Evolutionary conservation across 108 stramenopile species (phyloP), one percentile per base, ranked within the genome.

Genomic region (Skeletonema menzelii): DNA sequence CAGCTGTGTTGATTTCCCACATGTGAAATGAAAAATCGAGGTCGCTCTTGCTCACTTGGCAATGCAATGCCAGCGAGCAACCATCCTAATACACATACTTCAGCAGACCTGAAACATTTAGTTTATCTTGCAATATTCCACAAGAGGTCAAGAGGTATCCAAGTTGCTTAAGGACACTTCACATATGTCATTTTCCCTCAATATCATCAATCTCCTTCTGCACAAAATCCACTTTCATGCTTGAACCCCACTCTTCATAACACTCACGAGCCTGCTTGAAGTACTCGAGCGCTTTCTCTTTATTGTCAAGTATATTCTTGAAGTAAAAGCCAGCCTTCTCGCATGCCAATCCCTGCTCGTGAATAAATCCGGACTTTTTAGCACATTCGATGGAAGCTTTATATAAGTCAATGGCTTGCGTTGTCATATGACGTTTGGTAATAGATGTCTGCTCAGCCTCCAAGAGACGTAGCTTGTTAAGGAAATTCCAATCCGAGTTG

Each of bases 401-500:
- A 24, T 60, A 60, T 7, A 19, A 17, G 1, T 19, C 30, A 6
- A 34, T 60, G 8, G 59, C 59, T 17, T 8, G n/a, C 10, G n/a
- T n/a, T n/a, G n/a, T 2, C 5, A 24, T 26, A n/a, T n/a, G n/a
- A n/a, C n/a, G n/a, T n/a, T n/a, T n/a, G n/a, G n/a, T n/a, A n/a
- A n/a, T n/a, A n/a, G 59, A 30, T 60, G 17, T 6, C 20, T 53
- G 49, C 20, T 53, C 49, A 53, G 49, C 49, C 22, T 53, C 49
- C n/a, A 78, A 56, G 4, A 78, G 32, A 20, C 28, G 28, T 1
- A 67, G 53, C 56, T 78, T 76, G 10, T 68, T 62, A 27, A 30
- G 17, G 26, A 68, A 76, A 20, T 76, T 76, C 67, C 49, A 68
- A 0, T 37, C 28, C 12, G 75, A 68, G 19, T 59, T 31, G 13